A percentile compares a stretch with the other conserved stretches of the same genome.
Conservation (phyloP, 1,139 yeast species). For the Suhomyces anneliseae region DNA sequence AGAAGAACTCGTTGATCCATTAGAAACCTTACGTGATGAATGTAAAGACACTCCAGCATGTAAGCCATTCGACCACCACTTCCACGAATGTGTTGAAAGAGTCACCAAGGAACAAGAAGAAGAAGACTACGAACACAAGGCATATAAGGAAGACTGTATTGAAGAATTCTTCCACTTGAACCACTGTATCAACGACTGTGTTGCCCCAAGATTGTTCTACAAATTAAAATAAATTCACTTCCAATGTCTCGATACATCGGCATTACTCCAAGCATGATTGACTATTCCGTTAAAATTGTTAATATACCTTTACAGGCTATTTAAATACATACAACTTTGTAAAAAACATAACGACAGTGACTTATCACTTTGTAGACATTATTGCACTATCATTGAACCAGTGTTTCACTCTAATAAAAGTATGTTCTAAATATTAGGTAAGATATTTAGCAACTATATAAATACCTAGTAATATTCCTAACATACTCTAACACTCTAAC, state of each 20-base stretch:
- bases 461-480: no score
- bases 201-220: conserved; percentile 86
- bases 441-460: no score
- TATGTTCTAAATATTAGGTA: no score
- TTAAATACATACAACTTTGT: conserved; percentile 4
- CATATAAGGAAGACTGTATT: conserved; percentile 94
- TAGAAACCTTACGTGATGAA: conserved; percentile 65
- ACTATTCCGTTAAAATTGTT: conserved; percentile 1
- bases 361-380: no score
- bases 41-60: conserved; percentile 70
- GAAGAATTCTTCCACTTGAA: conserved; percentile 97
- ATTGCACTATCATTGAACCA: no score
- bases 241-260: neutral
- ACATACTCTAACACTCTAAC: no score
- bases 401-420: no score
- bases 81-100: conserved; percentile 92
- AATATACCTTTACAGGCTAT: neutral
- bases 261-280: conserved; percentile 3
- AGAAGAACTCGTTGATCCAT: conserved; percentile 69
- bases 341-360: neutral
- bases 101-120: conserved; percentile 86
- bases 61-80: conserved; percentile 80
- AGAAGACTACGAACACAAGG: conserved; percentile 73
- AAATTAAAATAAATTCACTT: conserved; percentile 63
- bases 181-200: conserved; percentile 91